A percentile compares a stretch with the other conserved stretches of the same genome.
These are phyloP conservation scores for Hylodesmum podocarpum DNA, from an alignment of 306 rosid species.

Conservation along the genomic window DNA sequence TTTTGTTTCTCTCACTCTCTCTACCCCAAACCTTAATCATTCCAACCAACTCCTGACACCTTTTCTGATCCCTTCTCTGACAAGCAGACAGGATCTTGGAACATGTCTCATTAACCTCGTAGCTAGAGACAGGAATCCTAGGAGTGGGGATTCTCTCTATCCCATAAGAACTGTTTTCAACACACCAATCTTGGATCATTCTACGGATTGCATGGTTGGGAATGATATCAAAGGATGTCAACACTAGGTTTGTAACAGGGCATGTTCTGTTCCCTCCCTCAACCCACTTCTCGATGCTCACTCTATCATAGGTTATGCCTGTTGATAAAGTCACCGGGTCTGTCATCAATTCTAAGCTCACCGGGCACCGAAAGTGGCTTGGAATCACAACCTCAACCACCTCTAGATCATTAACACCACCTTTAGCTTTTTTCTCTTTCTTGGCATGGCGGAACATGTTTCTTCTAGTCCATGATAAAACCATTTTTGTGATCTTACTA, in stretches of 20 bases:
- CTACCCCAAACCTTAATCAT: conserved; percentile 64
- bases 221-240: conserved; percentile 50
- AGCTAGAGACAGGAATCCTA: conserved; percentile 43
- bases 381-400: conserved; percentile 63
- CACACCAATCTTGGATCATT: conserved; percentile 94
- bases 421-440: conserved; percentile 29
- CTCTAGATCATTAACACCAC: conserved; percentile 30
- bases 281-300: conserved; percentile 79
- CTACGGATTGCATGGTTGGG: conserved; percentile 70
- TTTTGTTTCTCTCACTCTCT: conserved; percentile 73
- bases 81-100: conserved; percentile 34
- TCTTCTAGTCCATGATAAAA: conserved; percentile 59
- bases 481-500: conserved; percentile 40
- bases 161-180: conserved; percentile 54
- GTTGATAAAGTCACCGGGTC: conserved; percentile 79
- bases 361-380: conserved; percentile 64
- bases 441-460: conserved; percentile 37
- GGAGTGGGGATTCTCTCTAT: conserved; percentile 80
- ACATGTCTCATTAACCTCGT: conserved; percentile 45
- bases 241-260: conserved; percentile 65
- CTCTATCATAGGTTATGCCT: conserved; percentile 82
- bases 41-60: conserved; percentile 50
- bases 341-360: conserved; percentile 72
- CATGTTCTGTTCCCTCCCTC: conserved; percentile 60
- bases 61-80: conserved; percentile 31